phyloP scores from a whole-genome alignment of 1,284 basidiomycete genomes.

The Coniferiporia weirii region DNA sequence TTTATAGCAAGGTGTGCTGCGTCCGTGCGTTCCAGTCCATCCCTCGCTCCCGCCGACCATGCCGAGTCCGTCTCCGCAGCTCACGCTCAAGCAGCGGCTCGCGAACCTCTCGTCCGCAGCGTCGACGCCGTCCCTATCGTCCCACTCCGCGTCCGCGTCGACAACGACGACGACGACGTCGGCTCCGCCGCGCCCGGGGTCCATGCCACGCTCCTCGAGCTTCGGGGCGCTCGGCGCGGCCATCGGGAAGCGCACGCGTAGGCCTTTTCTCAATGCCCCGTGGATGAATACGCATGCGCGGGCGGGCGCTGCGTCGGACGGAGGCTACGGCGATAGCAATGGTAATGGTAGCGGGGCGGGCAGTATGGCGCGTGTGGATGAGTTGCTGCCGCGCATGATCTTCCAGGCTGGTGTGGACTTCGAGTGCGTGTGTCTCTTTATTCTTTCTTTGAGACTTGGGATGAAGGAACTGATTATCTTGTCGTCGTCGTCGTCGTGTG shows the following conservation, averaged over 20 bases:
- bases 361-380: conserved; percentile 42
- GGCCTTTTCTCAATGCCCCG: conserved; percentile 23
- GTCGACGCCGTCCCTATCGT: conserved; percentile 33
- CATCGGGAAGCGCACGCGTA: conserved; percentile 25
- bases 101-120: conserved; percentile 49
- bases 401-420: conserved; percentile 86
- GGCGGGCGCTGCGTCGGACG: conserved; percentile 10
- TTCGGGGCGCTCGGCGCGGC: conserved; percentile 35
- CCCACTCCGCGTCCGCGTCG: too few species aligned
- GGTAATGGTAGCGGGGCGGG: conserved; percentile 26
- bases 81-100: conserved; percentile 53
- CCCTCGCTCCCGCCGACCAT: not conserved
- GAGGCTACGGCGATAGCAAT: not conserved
- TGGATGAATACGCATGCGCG: conserved; percentile 23
- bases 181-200: conserved; percentile 21
- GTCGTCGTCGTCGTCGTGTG: too few species aligned
- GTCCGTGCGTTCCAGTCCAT: too few species aligned
- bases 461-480: conserved; percentile 1
- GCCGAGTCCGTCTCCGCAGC: conserved; percentile 13
- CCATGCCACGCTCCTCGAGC: conserved; percentile 30
- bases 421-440: conserved; percentile 46
- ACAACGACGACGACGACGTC: conserved; percentile 25
- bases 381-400: conserved; percentile 66
- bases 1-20: too few species aligned
- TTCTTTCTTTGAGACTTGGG: not conserved